phyloP scores from a whole-genome alignment of 148 eudicot species.

The Rheum nobile region DNA sequence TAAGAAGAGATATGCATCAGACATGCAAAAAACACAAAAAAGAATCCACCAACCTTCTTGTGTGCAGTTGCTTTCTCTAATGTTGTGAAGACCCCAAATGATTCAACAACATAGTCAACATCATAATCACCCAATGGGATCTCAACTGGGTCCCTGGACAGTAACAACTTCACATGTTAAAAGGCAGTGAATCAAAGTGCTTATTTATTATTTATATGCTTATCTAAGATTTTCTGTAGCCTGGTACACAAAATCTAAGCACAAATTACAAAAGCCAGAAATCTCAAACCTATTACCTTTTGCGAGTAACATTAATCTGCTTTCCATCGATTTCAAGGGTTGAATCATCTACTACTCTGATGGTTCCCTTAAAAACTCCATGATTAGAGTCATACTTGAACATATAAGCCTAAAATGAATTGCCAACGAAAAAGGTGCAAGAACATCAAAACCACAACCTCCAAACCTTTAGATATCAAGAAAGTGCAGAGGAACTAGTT shows the following conservation, averaged over 20 bases:
- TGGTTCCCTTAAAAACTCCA: slow-evolving; percentile 73
- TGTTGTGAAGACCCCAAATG: slow-evolving; percentile 91
- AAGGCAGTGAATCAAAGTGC: background rate
- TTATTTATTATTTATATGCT: background rate
- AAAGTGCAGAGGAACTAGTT: background rate
- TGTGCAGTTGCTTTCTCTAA: slow-evolving; percentile 77
- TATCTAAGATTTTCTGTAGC: background rate
- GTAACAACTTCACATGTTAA: slow-evolving; percentile 3
- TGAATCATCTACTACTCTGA: slow-evolving; percentile 58
- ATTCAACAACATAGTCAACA: slow-evolving; percentile 89
- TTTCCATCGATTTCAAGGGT: slow-evolving; percentile 91
- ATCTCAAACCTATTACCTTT: slow-evolving; percentile 36
- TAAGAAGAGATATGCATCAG: background rate
- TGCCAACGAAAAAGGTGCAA: background rate
- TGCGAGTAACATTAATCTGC: slow-evolving; percentile 55
- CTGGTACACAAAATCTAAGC: background rate
- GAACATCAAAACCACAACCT: background rate
- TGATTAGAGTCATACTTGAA: slow-evolving; percentile 93
- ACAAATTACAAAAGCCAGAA: background rate
- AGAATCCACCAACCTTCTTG: slow-evolving; percentile 42
- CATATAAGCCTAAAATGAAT: slow-evolving; percentile 75
- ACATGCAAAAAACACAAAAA: background rate
- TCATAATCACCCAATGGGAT: slow-evolving; percentile 94
- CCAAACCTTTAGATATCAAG: background rate
- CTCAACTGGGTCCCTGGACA: slow-evolving; percentile 71